phyloP scores from a whole-genome alignment of 2,329 filamentous ascomycete species.

The Elsinoe australis region DNA sequence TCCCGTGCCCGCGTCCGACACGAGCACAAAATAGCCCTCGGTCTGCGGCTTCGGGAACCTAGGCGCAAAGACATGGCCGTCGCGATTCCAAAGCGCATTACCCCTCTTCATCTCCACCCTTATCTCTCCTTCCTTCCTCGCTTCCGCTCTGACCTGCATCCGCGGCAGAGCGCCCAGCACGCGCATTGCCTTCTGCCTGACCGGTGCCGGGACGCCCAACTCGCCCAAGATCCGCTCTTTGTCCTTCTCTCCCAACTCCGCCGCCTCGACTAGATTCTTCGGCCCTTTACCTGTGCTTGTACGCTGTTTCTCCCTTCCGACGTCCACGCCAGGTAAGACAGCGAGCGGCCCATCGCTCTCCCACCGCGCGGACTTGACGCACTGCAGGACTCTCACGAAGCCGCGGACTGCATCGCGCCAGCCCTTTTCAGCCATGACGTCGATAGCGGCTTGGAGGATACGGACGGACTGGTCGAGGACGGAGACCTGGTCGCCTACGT shows the following conservation, averaged over 20 bases:
- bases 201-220: slow-evolving; percentile 43
- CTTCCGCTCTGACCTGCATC: slow-evolving; percentile 53
- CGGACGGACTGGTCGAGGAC: slow-evolving; percentile 95
- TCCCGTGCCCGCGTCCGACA: slow-evolving; percentile 59
- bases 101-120: slow-evolving; percentile 57
- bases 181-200: slow-evolving; percentile 48
- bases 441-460: slow-evolving; percentile 91
- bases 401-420: slow-evolving; percentile 66
- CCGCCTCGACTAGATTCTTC: slow-evolving; percentile 34
- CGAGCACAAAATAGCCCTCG: slow-evolving; percentile 83
- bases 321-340: slow-evolving; percentile 66
- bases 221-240: slow-evolving; percentile 38
- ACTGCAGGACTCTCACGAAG: slow-evolving; percentile 82
- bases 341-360: slow-evolving; percentile 70
- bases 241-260: slow-evolving; percentile 27
- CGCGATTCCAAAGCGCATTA: slow-evolving; percentile 58
- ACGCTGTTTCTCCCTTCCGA: slow-evolving; percentile 37
- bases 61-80: slow-evolving; percentile 75
- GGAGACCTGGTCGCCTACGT: slow-evolving; percentile 81
- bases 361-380: slow-evolving; percentile 89
- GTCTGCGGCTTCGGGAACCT: slow-evolving; percentile 89
- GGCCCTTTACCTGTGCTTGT: slow-evolving; percentile 30
- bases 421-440: slow-evolving; percentile 85
- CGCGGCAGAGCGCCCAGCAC: slow-evolving; percentile 61
- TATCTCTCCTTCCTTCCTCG: slow-evolving; percentile 56